A percentile compares a stretch with the other conserved stretches of the same genome.
Conservation (phyloP, 176 grass and related monocot genomes). For the Areca catechu region DNA sequence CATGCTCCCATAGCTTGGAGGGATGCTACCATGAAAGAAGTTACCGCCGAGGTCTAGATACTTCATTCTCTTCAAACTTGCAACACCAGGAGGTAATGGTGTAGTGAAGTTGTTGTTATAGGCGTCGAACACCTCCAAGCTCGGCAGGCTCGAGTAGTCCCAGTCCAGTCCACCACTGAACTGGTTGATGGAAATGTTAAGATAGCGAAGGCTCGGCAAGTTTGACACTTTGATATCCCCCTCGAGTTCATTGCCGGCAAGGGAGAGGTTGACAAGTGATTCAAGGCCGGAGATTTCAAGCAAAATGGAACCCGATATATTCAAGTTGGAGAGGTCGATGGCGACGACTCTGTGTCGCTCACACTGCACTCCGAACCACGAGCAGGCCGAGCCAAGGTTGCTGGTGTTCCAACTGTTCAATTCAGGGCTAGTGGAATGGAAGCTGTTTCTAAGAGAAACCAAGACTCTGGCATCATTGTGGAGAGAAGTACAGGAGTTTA, state of each 20-base stretch:
- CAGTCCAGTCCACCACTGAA: slow-evolving; percentile 57
- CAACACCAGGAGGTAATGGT: slow-evolving; percentile 37
- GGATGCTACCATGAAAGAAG: slow-evolving; percentile 64
- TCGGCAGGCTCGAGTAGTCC: slow-evolving; percentile 41
- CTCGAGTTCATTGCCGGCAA: slow-evolving; percentile 65
- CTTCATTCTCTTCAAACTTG: slow-evolving; percentile 34
- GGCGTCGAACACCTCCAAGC: slow-evolving; percentile 76
- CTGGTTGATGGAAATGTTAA: slow-evolving; percentile 76
- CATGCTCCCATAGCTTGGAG: slow-evolving; percentile 51
- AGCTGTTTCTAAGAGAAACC: slow-evolving; percentile 34
- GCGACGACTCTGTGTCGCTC: slow-evolving; percentile 38
- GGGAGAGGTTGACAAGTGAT: slow-evolving; percentile 49
- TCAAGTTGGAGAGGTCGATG: slow-evolving; percentile 61
- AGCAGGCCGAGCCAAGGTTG: slow-evolving; percentile 51
- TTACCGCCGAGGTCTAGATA: slow-evolving; percentile 92
- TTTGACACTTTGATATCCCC: slow-evolving; percentile 25
- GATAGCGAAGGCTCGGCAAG: slow-evolving; percentile 36
- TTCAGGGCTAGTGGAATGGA: slow-evolving; percentile 24
- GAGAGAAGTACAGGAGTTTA: slow-evolving; percentile 8
- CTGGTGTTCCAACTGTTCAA: slow-evolving; percentile 40
- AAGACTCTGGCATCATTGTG: slow-evolving; percentile 47
- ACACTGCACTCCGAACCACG: slow-evolving; percentile 71
- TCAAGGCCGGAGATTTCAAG: slow-evolving; percentile 27
- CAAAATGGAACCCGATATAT: slow-evolving; percentile 47
- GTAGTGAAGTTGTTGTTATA: slow-evolving; percentile 96